Percentiles rank a stretch among this genome's conserved stretches.
Conservation (phyloP, 208 protist genomes). For the Trypanosoma melophagium region DNA sequence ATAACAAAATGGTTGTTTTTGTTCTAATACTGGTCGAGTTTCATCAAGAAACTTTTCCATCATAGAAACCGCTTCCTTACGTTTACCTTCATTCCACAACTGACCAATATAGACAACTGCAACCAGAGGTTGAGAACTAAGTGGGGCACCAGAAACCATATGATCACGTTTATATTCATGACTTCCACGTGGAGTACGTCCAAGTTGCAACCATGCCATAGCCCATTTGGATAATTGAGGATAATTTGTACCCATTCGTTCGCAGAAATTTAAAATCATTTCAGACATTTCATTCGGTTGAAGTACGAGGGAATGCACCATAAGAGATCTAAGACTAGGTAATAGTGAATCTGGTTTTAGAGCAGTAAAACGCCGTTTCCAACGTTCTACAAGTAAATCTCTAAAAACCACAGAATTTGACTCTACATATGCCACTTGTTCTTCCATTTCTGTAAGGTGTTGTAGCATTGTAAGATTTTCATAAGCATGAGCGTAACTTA, state of each 20-base stretch:
- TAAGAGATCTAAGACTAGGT: conserved; percentile 94
- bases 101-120: conserved; percentile 79
- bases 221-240: conserved; percentile 86
- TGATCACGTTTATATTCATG: conserved; percentile 31
- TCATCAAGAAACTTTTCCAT: conserved; percentile 80
- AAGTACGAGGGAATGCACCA: conserved; percentile 95
- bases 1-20: conserved; percentile 60
- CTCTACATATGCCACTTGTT: conserved; percentile 92
- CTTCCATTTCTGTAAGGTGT: conserved; percentile 98
- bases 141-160: background rate
- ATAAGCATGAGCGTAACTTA: conserved; percentile 94
- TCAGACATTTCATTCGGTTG: conserved; percentile 90
- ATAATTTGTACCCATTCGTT: conserved; percentile 69
- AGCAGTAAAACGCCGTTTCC: conserved; percentile 76
- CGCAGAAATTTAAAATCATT: conserved; percentile 96
- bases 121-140: conserved; percentile 37
- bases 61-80: conserved; percentile 63
- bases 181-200: conserved; percentile 36
- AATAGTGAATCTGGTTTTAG: conserved; percentile 91
- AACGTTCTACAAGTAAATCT: conserved; percentile 70
- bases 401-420: conserved; percentile 52
- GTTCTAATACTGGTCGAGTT: conserved; percentile 54
- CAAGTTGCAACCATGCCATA: conserved; percentile 74
- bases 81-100: conserved; percentile 78
- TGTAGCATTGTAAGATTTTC: conserved; percentile 95